Percentiles rank a stretch among this genome's conserved stretches.
phyloP scores from a whole-genome alignment of 441 rosid species.

The Brassica hybrid region DNA sequence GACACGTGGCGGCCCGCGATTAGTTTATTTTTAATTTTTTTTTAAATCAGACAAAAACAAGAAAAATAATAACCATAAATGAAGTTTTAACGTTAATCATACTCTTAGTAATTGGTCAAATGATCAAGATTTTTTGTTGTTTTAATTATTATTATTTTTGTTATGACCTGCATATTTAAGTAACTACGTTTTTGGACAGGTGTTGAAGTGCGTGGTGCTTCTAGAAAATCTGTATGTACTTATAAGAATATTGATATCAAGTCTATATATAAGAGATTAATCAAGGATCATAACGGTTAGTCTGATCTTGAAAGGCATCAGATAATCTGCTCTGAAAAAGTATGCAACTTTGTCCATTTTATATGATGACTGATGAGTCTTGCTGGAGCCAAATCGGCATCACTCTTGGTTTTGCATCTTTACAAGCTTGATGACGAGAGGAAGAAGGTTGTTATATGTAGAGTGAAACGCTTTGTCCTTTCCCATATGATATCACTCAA shows the following conservation, averaged over 20 bases:
- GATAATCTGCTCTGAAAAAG: slow-evolving; percentile 98
- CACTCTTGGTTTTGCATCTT: background rate
- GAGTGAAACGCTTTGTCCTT: slow-evolving; percentile 95
- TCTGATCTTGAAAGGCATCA: slow-evolving; percentile 84
- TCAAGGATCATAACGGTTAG: slow-evolving; percentile 83
- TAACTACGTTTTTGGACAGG: background rate
- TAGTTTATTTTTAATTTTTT: too few species aligned
- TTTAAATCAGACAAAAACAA: too few species aligned
- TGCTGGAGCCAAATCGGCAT: background rate
- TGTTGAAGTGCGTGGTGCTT: background rate
- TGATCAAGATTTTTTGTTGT: too few species aligned
- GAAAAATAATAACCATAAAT: too few species aligned
- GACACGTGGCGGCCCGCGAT: too few species aligned
- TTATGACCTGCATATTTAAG: background rate
- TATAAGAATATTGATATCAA: background rate
- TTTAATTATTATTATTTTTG: too few species aligned
- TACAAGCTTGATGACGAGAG: slow-evolving; percentile 78
- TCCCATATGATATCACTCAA: slow-evolving; percentile 92
- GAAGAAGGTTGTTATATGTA: slow-evolving; percentile 80
- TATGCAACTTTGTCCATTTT: slow-evolving; percentile 25
- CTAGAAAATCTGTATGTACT: background rate
- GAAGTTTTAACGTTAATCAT: too few species aligned
- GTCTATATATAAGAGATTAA: slow-evolving; percentile 58
- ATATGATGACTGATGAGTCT: slow-evolving; percentile 10
- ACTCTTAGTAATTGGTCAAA: too few species aligned